Evolutionary conservation across 2,329 filamentous ascomycete species (phyloP), one percentile per base, ranked within the genome.

Genomic region (Beauveria medogensis): DNA sequence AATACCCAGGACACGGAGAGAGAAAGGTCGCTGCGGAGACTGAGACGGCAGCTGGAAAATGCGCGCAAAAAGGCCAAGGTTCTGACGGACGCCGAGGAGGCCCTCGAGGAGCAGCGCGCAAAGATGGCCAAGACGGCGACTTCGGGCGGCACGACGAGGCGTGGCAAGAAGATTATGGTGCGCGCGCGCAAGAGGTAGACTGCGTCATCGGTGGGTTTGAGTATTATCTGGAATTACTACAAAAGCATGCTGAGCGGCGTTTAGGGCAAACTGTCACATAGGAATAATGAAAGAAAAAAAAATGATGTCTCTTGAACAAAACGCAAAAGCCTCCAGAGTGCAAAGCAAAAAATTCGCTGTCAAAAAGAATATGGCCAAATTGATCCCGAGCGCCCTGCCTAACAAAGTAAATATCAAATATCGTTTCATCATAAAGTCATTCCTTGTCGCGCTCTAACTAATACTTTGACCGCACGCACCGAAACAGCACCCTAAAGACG

Each of bases 71-170:
- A 84, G 71, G 74, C 86, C 64, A 77, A 77, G 68, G 75, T 76
- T 2, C 72, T 88, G 30, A 74, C 78, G n/a, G 74, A 78, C 24
- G 81, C 83, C 26, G 85, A 88, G 71, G 72, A 77, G 44, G 74
- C 80, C 65, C 75, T 88, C 28, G 83, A 84, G 63, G 63, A 84
- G 59, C 83, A 87, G 71, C 77, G 80, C 62, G 81, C 83, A 20
- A 82, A 80, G 70, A 87, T 87, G 84, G 83, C 82, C 41, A 88
- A 88, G 76, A 85, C 83, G 65, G 76, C 81, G 9, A 87, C 84
- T 2, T 79, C 81, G 6, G 82, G 82, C 43, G 82, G 83, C 16
- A 68, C 77, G n/a, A 86, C 81, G 30, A 84, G 83, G 69, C 76
- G 77, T 44, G 84, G 85, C 26, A 81, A 81, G 71, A 86, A 84